Base-by-base conservation (phyloP, 306 rosid species). In the Prunus armeniaca region DNA sequence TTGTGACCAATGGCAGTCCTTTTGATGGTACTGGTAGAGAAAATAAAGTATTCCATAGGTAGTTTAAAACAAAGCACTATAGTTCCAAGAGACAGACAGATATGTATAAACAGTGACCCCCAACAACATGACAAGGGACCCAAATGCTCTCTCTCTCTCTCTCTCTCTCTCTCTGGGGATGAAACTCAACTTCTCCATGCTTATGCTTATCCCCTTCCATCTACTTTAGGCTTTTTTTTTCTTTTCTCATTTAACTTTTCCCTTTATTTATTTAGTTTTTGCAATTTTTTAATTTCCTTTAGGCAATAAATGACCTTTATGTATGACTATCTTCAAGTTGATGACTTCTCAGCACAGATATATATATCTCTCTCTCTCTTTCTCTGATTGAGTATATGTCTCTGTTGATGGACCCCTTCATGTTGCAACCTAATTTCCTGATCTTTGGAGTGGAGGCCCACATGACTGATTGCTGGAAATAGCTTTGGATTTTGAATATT, bases 101-200 rank as follows among this genome's bases (percentile, higher is more conserved):
- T 83, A 51, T 81, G 84, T 67, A 75, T 82, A 66, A 87, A 86
- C 78, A 90, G 92, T 86, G 91, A 86, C 87, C 67, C 87, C 85
- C 85, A 84, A 85, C 88, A 79, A 83, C 86, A 88, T 79, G 91
- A 87, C 89, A 90, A 74, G 87, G 89, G 92, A 63, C 82, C 89
- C 91, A 76, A 83, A 58, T 69, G 60, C 73, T 71, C 75, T 81
- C 32, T 51, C 5, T 14, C 13, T 46, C n/a, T n/a, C 51, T 47
- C 11, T 11, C 73, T 71, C 75, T 81, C 51, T 47, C 11, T 11
- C 9, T 84, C 78, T 6, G 67, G 87, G 80, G 82, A 69, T 85
- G 80, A 84, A 91, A 89, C 86, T 87, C 78, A 80, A 78, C 91
- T 85, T 92, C 86, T 76, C 82, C 89, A 85, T 89, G 81, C 58